phyloP scores from a whole-genome alignment of 257 asterid genomes.

The Echites panduratus region DNA sequence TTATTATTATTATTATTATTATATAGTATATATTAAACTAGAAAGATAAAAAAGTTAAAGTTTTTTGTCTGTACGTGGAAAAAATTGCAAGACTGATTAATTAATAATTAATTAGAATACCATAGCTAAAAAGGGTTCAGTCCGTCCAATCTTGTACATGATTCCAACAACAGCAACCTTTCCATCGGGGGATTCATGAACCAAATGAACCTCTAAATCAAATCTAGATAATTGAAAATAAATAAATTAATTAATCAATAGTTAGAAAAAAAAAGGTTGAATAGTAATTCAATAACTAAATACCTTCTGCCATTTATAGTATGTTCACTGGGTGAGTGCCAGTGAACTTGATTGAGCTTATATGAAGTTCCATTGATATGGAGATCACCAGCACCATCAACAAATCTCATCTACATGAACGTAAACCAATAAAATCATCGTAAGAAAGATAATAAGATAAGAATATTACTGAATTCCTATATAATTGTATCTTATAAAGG shows the following conservation, averaged over 20 bases:
- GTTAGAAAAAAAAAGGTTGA: background rate
- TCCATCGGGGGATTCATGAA: slow-evolving; percentile 47
- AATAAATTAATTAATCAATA: no score
- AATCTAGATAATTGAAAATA: no score
- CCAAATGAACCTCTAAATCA: slow-evolving; percentile 66
- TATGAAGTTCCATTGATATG: slow-evolving; percentile 44
- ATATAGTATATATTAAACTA: no score
- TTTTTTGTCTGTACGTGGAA: no score
- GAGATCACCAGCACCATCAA: slow-evolving; percentile 45
- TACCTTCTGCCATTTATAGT: slow-evolving; percentile 59
- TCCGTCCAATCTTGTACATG: slow-evolving; percentile 52
- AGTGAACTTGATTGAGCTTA: slow-evolving; percentile 54
- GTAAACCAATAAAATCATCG: no score
- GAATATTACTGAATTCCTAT: no score
- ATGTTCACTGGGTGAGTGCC: slow-evolving; percentile 92
- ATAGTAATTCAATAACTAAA: no score
- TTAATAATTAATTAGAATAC: slow-evolving; percentile 33
- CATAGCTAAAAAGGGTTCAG: slow-evolving; percentile 56
- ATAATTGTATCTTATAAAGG: no score
- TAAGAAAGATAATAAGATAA: background rate
- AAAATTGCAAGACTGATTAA: background rate
- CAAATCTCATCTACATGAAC: slow-evolving; percentile 64
- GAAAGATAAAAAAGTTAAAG: no score
- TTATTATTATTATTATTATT: no score
- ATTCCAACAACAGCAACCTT: slow-evolving; percentile 60